Percentiles rank a stretch among this genome's conserved stretches.
Conservation (phyloP, 139 green algal species). For the Nannochloris sp. region DNA sequence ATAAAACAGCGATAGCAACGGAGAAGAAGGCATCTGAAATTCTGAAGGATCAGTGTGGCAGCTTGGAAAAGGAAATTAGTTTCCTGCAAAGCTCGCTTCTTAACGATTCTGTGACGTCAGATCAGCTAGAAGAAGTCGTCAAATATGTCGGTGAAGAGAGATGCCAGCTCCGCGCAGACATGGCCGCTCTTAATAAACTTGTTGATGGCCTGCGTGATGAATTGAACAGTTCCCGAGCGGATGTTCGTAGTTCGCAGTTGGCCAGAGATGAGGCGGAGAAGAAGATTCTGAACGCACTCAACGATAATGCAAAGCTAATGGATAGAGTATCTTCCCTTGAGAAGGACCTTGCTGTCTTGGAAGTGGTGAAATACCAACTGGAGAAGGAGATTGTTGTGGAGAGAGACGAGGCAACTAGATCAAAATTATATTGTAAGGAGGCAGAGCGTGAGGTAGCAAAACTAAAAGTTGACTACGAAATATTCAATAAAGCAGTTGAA, state of each 20-base stretch:
- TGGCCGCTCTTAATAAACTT: background rate
- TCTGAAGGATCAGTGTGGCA: too few relatives aligned
- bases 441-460: background rate
- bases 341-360: background rate
- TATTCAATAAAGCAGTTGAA: background rate
- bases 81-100: background rate
- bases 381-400: background rate
- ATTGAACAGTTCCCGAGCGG: background rate
- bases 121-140: background rate
- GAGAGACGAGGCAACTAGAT: background rate
- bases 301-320: background rate
- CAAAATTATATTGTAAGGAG: background rate
- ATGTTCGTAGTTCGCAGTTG: background rate
- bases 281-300: background rate
- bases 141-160: background rate
- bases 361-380: background rate
- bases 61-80: background rate
- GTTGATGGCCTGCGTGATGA: background rate
- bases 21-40: too few relatives aligned
- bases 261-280: background rate
- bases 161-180: background rate
- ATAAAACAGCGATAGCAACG: too few relatives aligned
- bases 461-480: background rate
- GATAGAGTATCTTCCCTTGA: background rate
- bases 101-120: background rate